Conservation (phyloP, 192 early-diverging fungal species). For the Piromyces sp. region DNA sequence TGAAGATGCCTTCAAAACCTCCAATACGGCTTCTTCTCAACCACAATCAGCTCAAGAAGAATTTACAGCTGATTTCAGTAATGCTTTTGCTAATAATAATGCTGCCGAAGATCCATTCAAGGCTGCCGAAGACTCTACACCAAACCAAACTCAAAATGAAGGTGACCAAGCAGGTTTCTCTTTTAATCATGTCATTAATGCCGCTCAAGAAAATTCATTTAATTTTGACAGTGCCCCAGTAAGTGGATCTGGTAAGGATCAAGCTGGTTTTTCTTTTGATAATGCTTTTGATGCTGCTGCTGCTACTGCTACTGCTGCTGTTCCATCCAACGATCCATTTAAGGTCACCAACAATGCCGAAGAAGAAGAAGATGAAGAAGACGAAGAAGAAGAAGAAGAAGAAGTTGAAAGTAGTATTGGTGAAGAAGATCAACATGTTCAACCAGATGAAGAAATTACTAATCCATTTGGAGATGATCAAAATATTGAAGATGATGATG, state of each 20-base stretch:
- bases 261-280: neutral
- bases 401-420: neutral
- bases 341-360: no score
- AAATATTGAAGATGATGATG: neutral
- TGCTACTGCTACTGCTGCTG: neutral
- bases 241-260: neutral
- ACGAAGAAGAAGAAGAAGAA: neutral
- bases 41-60: neutral
- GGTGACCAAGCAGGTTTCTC: neutral
- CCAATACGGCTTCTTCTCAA: neutral
- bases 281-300: neutral
- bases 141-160: neutral
- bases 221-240: no score
- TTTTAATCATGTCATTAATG: neutral
- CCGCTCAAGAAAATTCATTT: no score
- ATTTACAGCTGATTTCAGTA: neutral
- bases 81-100: neutral
- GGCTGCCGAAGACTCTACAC: neutral
- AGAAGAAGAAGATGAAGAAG: neutral
- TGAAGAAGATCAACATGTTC: neutral
- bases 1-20: neutral
- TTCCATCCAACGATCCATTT: neutral
- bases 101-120: neutral
- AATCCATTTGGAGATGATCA: neutral
- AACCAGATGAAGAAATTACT: neutral